Base-by-base conservation (phyloP, 2,329 filamentous ascomycete species). In the Cladosporium austrohemisphaericum region DNA sequence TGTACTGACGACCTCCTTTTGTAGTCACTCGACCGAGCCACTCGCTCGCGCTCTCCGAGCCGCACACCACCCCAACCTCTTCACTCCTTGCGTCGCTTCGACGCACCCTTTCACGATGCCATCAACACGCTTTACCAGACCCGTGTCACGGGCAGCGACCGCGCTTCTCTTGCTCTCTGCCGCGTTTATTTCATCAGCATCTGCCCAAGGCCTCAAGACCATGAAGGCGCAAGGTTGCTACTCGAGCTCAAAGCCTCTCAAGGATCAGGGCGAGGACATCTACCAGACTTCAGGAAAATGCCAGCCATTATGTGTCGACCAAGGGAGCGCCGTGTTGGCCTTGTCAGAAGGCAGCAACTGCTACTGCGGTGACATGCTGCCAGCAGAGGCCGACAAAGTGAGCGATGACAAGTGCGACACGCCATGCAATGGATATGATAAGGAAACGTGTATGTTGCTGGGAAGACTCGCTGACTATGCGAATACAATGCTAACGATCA, bases 341-440 rank as follows among this genome's bases (percentile, higher is more conserved):
- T 70, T 87, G 36, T 79, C 76, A 6, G 75, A 76, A 14, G 79
- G 79, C 13, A 72, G 75, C 14, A 68, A 80, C 55, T 95, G 90
- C 70, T 87, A 75, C 61, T 95, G 90, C 61, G 90, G 89, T 52
- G 71, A 81, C 55, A 68, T 75, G 51, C 76, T 91, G 40, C 90
- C 90, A 0, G 73, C 82, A 13, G 60, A 72, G 31, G 71, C 71
- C 13, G 71, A 72, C 32, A 64, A 83, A 52, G 76, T 80, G 5
- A 70, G 76, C 36, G 77, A 84, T 61, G 65, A 64, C 6, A 69
- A 81, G 13, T 95, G 90, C 70, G 74, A 79, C 61, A 76, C 75
- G 22, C 63, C 73, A 0, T 95, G 90, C 65, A 73, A 78, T 19
- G 86, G 81, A 7, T 91, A 73, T 59, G 70, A 69, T 18, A 26